Conservation (phyloP, 495 filamentous ascomycete species). For the Penicillium riverlandense region DNA sequence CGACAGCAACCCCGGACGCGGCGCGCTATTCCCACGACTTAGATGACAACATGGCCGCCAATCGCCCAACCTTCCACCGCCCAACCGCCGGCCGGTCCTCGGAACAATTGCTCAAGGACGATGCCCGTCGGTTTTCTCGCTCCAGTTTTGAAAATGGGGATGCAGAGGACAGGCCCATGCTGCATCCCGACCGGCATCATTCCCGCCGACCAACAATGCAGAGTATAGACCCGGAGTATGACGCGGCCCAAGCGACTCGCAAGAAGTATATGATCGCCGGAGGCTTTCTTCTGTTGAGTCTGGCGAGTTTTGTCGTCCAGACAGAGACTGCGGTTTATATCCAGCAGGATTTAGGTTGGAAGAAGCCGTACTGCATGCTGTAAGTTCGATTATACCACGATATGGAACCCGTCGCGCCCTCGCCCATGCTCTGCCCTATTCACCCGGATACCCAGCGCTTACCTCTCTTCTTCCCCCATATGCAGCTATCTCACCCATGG, state of each 20-base stretch:
- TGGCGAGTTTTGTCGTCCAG: constrained; percentile 80
- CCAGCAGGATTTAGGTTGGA: constrained; percentile 80
- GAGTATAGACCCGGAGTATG: constrained; percentile 51
- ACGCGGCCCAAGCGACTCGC: constrained; percentile 54
- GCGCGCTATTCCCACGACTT: constrained; percentile 26
- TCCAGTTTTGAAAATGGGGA: constrained; percentile 29
- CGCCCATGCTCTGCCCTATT: not conserved
- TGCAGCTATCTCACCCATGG: constrained; percentile 83
- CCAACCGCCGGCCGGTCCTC: constrained; percentile 45
- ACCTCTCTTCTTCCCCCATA: constrained; percentile 3
- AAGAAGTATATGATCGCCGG: constrained; percentile 81
- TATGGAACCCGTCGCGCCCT: not conserved
- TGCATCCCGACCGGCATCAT: constrained; percentile 38
- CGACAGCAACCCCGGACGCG: constrained; percentile 3
- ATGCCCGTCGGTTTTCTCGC: constrained; percentile 36
- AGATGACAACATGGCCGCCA: constrained; percentile 38
- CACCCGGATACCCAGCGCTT: constrained; percentile 8
- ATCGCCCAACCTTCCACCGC: constrained; percentile 40
- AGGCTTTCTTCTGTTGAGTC: constrained; percentile 70
- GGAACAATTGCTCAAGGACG: constrained; percentile 52
- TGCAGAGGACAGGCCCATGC: constrained; percentile 33
- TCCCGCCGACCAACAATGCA: constrained; percentile 52
- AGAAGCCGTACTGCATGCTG: constrained; percentile 98
- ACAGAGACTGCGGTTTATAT: constrained; percentile 94
- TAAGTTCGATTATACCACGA: constrained; percentile 38